Evolutionary conservation across 1,139 yeast genomes (phyloP).

Genomic region (Debaryomyces coudertii): DNA sequence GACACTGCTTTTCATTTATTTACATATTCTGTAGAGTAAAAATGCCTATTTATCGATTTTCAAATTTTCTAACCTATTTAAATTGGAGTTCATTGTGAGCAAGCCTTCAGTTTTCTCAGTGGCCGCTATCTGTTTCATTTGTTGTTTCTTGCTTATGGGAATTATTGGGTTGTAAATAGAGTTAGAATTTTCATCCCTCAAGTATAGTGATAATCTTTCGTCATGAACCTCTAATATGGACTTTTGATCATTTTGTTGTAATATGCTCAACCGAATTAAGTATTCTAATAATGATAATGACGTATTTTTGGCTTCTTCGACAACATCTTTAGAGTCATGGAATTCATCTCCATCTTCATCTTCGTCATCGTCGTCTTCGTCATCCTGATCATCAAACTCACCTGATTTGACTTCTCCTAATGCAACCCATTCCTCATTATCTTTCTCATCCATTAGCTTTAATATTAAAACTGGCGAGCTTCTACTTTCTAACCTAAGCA

Average conservation of each 20-base stretch:
- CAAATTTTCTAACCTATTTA: constrained; percentile 37
- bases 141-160: constrained; percentile 24
- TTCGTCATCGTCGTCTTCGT: constrained; percentile 32
- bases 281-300: constrained; percentile 69
- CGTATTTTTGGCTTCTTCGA: constrained; percentile 17
- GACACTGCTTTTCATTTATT: not conserved
- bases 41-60: constrained; percentile 20
- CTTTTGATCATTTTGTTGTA: constrained; percentile 64
- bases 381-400: constrained; percentile 33
- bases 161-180: constrained; percentile 16
- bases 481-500: constrained; percentile 65
- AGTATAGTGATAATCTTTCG: constrained; percentile 64
- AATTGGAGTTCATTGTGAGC: constrained; percentile 38
- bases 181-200: constrained; percentile 63
- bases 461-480: constrained; percentile 71
- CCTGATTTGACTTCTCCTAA: constrained; percentile 46
- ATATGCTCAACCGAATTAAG: constrained; percentile 58
- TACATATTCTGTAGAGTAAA: not conserved
- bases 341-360: constrained; percentile 21
- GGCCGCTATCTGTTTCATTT: constrained; percentile 17
- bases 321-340: constrained; percentile 20
- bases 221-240: constrained; percentile 61
- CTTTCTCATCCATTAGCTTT: constrained; percentile 36
- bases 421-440: constrained; percentile 53
- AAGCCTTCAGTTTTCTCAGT: constrained; percentile 22